These are phyloP conservation scores for Lagerstroemia speciosa DNA, from an alignment of 345 rosid genomes.

Conservation along the genomic window DNA sequence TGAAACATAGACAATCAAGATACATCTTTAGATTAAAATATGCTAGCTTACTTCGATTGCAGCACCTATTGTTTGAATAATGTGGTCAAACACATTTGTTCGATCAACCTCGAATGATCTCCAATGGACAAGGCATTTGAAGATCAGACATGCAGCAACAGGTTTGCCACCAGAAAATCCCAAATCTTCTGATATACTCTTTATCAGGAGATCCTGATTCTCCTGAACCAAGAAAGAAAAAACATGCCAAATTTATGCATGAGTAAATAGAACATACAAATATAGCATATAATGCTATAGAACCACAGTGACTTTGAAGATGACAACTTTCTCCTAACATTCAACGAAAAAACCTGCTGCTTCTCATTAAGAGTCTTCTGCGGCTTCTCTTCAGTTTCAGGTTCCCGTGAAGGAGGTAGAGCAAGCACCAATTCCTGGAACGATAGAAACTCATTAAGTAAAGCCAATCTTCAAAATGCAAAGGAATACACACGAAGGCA, in stretches of 20 bases:
- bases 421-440: slow-evolving; percentile 54
- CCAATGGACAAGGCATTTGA: slow-evolving; percentile 89
- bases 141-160: slow-evolving; percentile 80
- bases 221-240: slow-evolving; percentile 29
- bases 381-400: slow-evolving; percentile 69
- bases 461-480: background rate
- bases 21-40: background rate
- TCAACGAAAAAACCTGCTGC: no score
- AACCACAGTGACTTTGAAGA: no score
- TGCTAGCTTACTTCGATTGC: slow-evolving; percentile 64
- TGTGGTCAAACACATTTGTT: slow-evolving; percentile 77
- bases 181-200: slow-evolving; percentile 72
- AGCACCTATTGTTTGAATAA: slow-evolving; percentile 84
- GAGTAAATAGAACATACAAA: background rate
- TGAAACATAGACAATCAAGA: background rate
- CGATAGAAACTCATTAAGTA: slow-evolving; percentile 10
- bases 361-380: slow-evolving; percentile 85
- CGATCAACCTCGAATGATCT: slow-evolving; percentile 94
- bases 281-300: no score
- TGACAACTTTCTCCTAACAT: slow-evolving; percentile 4
- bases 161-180: slow-evolving; percentile 78
- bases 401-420: slow-evolving; percentile 52
- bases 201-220: slow-evolving; percentile 87
- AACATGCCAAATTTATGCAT: background rate
- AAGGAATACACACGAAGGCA: background rate